Evolutionary conservation across 2,329 filamentous ascomycete species (phyloP), one percentile per base, ranked within the genome.

Genomic region (Passalora sequoiae): DNA sequence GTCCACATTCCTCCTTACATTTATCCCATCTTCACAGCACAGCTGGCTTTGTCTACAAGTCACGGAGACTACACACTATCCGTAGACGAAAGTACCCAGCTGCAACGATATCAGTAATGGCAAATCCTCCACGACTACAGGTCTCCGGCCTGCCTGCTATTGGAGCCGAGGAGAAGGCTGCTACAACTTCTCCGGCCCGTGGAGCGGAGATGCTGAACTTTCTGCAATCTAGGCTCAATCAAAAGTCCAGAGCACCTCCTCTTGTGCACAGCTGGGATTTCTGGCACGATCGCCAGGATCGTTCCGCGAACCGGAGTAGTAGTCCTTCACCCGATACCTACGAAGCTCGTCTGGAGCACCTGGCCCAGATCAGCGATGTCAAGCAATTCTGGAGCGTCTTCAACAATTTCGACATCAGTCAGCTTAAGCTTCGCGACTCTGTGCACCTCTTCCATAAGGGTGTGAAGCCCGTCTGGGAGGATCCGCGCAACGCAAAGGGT

Each of bases 391-490:
- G 72, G 65, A 66, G 66, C 52, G 65, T 72, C 49, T 70, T 72
- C 61, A 75, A 84, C 70, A 89, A 89, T 71, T 85, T 89, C 66
- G 74, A 87, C 56, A 81, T 86, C 66, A 76, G 81, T 20, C 82
- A 79, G 73, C 75, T 87, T 41, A 76, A 83, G 39, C 72, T 89
- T 54, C 80, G 84, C 12, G 72, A 75, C 58, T 67, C 62, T 36
- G 84, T 86, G 20, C 84, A 89, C 69, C 82, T 89, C 64, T 87
- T 86, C 69, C 87, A 86, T 78, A 74, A 83, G 55, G 81, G 86
- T 55, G 85, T 89, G 66, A 84, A 86, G 70, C 86, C 84, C 15
- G 78, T 89, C 31, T 86, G 89, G 75, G 86, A 89, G 68, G 91
- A 97, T 63, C 79, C 86, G 29, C 81, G 92, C 58, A 96, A 96